Evolutionary conservation across 805 yeast species (phyloP), one percentile per base, ranked within the genome.

Genomic region (Lachancea nothofagi): DNA sequence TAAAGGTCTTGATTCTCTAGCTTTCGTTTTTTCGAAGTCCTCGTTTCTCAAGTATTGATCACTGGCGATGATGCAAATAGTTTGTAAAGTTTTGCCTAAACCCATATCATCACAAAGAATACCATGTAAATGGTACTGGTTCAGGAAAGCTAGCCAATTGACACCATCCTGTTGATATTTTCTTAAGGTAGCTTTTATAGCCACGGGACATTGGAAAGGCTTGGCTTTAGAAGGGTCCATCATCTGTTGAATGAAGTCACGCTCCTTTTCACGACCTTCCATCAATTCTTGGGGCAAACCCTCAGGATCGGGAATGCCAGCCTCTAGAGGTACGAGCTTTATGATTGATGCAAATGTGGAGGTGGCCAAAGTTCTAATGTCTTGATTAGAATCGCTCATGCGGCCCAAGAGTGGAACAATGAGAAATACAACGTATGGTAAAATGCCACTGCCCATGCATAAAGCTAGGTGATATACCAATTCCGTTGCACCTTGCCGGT

Each of bases 41-140:
- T 83, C 83, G 8, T 77, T 80, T 48, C 98, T 76, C 48, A 86
- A 52, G 53, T 88, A 85, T 54, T 93, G 98, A 55, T 93, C 98
- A 57, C 97, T 86, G 0, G 98, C 85, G 39, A 93, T 88, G 49
- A 94, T 90, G 65, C 98, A 93, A 55, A 93, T 89, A 0, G 98
- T 89, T 63, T 93, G 99, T 44, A 93, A 70, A 0, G 99, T 93
- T 60, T 93, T 93, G 38, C 99, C 99, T 22, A 93, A 71, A 5
- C 99, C 99, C 99, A 93, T 93, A 77, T 93, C 99, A 61, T 93
- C 99, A 77, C 98, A 93, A 35, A 93, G 69, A 54, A 93, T 90
- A 39, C 99, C 99, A 65, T 93, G 99, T 38, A 93, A 68, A 61
- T 90, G 96, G 58, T 93, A 93, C 54, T 85, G 85, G 66, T 93